These are phyloP conservation scores for Candida sithepensis DNA, from an alignment of 805 yeast genomes.

Conservation along the genomic window DNA sequence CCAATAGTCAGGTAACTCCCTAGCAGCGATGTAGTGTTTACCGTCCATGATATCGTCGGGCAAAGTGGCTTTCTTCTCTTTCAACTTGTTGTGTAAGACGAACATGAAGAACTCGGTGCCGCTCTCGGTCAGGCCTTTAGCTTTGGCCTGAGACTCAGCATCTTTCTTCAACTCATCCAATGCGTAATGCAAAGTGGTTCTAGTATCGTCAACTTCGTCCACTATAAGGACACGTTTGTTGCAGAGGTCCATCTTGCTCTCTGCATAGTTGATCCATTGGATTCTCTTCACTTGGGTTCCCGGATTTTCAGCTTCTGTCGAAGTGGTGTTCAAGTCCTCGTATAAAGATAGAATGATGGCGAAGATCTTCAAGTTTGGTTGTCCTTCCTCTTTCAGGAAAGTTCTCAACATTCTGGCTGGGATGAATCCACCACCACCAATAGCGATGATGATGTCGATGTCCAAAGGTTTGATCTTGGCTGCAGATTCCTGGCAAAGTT, in stretches of 20 bases:
- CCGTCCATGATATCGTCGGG: constrained; percentile 61
- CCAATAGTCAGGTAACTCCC: constrained; percentile 76
- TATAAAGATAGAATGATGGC: constrained; percentile 91
- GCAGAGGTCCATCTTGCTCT: constrained; percentile 56
- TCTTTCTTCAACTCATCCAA: constrained; percentile 71
- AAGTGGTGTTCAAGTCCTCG: constrained; percentile 70
- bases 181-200: constrained; percentile 81
- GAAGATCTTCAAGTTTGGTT: constrained; percentile 88
- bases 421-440: constrained; percentile 87
- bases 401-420: constrained; percentile 96
- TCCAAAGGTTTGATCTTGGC: constrained; percentile 64
- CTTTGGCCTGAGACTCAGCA: constrained; percentile 56
- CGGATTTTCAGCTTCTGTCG: constrained; percentile 50
- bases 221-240: constrained; percentile 72
- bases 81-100: constrained; percentile 73
- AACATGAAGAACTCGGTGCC: constrained; percentile 68
- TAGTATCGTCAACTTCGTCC: constrained; percentile 84
- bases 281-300: constrained; percentile 72
- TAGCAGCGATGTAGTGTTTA: constrained; percentile 63
- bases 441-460: constrained; percentile 90
- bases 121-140: constrained; percentile 46
- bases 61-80: constrained; percentile 67
- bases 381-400: constrained; percentile 81
- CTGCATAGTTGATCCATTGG: constrained; percentile 79
- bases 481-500: constrained; percentile 44